phyloP scores from a whole-genome alignment of 73 alveolate species.

The Breviolum minutum region DNA sequence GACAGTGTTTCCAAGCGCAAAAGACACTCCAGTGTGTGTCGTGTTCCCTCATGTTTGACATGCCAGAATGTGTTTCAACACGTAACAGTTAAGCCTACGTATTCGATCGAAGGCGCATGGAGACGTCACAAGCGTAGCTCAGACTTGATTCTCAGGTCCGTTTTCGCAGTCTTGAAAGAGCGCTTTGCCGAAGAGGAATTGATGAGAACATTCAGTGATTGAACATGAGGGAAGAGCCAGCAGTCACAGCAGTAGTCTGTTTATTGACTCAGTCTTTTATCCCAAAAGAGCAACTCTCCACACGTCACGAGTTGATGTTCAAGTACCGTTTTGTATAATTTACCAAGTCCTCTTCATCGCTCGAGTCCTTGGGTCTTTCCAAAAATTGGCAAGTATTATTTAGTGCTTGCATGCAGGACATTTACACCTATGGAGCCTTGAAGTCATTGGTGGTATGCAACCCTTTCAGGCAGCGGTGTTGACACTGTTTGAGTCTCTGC shows the following conservation, averaged over 20 bases:
- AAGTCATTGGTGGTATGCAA: slow-evolving; percentile 92
- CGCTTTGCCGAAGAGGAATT: neutral
- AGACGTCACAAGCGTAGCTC: neutral
- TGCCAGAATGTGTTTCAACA: neutral
- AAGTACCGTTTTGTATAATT: neutral
- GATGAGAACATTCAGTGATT: neutral
- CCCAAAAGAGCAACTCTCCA: no score
- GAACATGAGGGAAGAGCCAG: neutral
- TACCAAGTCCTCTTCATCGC: neutral
- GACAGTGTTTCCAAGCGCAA: no score
- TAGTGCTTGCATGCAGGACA: slow-evolving; percentile 13
- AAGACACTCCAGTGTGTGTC: no score
- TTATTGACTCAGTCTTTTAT: no score
- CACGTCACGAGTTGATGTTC: no score
- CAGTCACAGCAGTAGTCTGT: no score
- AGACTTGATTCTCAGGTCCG: neutral
- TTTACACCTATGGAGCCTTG: slow-evolving; percentile 83
- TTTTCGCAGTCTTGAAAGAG: slow-evolving; percentile 8
- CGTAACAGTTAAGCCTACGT: neutral
- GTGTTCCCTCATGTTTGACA: no score
- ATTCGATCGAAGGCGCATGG: neutral
- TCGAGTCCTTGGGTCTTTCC: neutral
- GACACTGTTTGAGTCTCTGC: neutral
- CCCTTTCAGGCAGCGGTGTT: slow-evolving; percentile 30
- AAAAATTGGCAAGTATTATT: no score